Conservation (phyloP, 306 rosid species). For the Rosa multiflora region DNA sequence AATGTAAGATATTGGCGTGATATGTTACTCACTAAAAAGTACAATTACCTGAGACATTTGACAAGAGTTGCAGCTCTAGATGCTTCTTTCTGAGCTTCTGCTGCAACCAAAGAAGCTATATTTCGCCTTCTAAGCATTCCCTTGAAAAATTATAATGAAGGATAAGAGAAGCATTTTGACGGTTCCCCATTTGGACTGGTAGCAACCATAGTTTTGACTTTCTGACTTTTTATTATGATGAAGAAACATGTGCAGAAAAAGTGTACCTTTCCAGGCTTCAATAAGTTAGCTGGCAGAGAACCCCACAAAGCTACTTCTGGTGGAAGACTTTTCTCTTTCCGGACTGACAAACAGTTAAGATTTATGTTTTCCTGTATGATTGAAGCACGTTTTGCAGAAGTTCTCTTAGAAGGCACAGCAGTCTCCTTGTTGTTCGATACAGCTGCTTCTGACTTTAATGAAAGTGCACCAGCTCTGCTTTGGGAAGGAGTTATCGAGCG, state of each 20-base stretch:
- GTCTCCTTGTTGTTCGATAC: constrained; percentile 44
- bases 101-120: constrained; percentile 70
- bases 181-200: neutral
- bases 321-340: constrained; percentile 38
- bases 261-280: constrained; percentile 75
- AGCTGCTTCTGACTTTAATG: constrained; percentile 46
- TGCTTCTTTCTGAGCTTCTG: constrained; percentile 92
- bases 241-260: constrained; percentile 5
- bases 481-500: constrained; percentile 31
- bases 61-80: constrained; percentile 61
- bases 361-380: constrained; percentile 60
- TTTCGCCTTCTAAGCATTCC: constrained; percentile 79
- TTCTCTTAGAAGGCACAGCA: constrained; percentile 34
- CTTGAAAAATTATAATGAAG: constrained; percentile 44
- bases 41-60: constrained; percentile 69
- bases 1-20: neutral
- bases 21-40: neutral
- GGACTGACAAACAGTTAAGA: constrained; percentile 40
- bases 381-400: constrained; percentile 39
- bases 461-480: constrained; percentile 43
- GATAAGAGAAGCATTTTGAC: neutral
- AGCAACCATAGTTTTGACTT: neutral
- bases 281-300: constrained; percentile 64
- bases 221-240: neutral
- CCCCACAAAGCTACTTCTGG: constrained; percentile 60